phyloP scores from a whole-genome alignment of 139 green algal genomes.

The Asterochloris erici region DNA sequence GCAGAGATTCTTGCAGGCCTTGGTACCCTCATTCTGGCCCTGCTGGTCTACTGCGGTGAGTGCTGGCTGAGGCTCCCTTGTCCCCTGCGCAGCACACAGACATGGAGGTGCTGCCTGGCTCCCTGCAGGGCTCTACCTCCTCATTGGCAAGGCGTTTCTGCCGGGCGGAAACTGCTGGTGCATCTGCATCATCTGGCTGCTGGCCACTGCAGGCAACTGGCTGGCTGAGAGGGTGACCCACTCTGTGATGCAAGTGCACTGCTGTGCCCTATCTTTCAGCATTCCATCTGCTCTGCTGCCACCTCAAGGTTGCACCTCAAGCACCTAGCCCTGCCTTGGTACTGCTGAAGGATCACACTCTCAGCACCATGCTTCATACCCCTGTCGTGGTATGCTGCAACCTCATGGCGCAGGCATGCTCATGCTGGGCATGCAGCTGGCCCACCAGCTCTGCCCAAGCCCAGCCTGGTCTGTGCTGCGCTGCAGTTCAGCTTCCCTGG shows the following conservation, averaged over 20 bases:
- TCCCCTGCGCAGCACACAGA: background rate
- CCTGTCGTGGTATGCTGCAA: background rate
- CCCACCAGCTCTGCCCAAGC: background rate
- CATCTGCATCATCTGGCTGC: conserved; percentile 23
- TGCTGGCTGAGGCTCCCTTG: background rate
- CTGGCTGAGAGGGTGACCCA: conserved; percentile 11
- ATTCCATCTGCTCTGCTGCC: background rate
- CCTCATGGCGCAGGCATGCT: background rate
- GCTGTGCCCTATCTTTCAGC: background rate
- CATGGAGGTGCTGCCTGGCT: background rate
- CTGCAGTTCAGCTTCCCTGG: conserved; percentile 49
- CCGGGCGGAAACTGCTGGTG: conserved; percentile 21
- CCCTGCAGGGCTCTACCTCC: conserved; percentile 23
- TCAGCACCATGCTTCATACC: background rate
- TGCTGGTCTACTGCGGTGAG: background rate
- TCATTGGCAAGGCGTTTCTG: conserved; percentile 25
- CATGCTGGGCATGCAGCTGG: background rate
- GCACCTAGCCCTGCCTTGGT: no score
- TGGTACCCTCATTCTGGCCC: no score
- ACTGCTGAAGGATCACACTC: no score
- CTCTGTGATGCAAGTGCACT: background rate
- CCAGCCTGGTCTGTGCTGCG: background rate
- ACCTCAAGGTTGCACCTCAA: no score
- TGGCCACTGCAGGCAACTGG: background rate
- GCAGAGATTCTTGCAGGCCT: no score